Evolutionary conservation across 495 filamentous ascomycete genomes (phyloP).

Genomic region (Clavariopsis aquatica): DNA sequence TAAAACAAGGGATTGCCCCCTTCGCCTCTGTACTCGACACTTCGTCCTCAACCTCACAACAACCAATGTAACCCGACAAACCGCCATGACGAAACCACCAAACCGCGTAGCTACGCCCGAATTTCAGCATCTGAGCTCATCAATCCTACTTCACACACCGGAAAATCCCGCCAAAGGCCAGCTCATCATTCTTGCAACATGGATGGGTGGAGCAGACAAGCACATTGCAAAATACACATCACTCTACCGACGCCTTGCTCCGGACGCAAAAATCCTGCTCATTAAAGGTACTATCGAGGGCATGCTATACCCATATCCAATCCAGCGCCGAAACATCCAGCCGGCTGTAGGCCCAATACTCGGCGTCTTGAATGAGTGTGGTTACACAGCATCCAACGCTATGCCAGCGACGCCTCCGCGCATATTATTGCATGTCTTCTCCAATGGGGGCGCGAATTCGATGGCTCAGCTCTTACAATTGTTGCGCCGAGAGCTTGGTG

Average conservation of each 20-base stretch:
- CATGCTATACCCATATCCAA: too few relatives aligned
- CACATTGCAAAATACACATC: constrained; percentile 3
- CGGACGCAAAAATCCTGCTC: not conserved
- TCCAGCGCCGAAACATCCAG: not conserved
- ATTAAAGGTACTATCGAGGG: not conserved
- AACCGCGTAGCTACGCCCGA: too few relatives aligned
- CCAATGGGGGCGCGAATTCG: constrained; percentile 11
- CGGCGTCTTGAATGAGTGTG: not conserved
- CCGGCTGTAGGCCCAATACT: constrained; percentile 2
- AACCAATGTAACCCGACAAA: too few relatives aligned
- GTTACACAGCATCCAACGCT: not conserved
- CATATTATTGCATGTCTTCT: constrained; percentile 13
- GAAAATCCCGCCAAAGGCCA: not conserved
- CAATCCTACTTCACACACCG: too few relatives aligned
- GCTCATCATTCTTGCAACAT: constrained; percentile 9
- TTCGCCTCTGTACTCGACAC: too few relatives aligned
- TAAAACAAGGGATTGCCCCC: too few relatives aligned
- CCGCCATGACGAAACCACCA: too few relatives aligned
- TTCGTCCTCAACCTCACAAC: too few relatives aligned
- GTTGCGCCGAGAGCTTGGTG: not conserved
- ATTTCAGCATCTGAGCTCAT: too few relatives aligned
- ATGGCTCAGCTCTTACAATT: constrained; percentile 2
- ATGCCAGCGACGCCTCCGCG: not conserved
- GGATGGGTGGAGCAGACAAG: not conserved
- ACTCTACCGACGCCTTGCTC: not conserved